Evolutionary conservation across 2,329 filamentous ascomycete species (phyloP).

Genomic region (Xylaria sp.): DNA sequence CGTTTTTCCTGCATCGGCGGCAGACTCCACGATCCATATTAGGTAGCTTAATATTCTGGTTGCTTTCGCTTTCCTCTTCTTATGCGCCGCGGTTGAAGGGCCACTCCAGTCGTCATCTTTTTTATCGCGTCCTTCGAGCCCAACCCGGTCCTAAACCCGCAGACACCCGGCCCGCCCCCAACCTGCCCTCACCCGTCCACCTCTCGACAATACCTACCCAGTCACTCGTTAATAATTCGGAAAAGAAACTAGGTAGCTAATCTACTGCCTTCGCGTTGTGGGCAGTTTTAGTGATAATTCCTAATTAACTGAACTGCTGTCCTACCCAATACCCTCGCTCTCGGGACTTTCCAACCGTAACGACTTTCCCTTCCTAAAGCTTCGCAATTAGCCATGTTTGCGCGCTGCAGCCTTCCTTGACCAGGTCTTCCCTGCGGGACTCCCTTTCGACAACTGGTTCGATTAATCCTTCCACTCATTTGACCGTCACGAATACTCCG

Average conservation of each 20-base stretch:
- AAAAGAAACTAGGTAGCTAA: slow-evolving; percentile 1
- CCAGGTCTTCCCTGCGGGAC: slow-evolving; percentile 19
- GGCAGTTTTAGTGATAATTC: slow-evolving; percentile 23
- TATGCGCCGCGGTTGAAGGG: not conserved
- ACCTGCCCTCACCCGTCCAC: not conserved
- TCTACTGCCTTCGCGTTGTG: slow-evolving; percentile 8
- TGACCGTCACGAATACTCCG: slow-evolving; percentile 19
- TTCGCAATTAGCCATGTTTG: slow-evolving; percentile 22
- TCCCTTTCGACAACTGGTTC: slow-evolving; percentile 9
- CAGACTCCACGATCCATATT: not conserved
- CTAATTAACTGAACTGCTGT: slow-evolving; percentile 12
- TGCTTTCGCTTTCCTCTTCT: not conserved
- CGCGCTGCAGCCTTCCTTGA: slow-evolving; percentile 23
- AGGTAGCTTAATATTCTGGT: not conserved
- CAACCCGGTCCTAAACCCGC: no score
- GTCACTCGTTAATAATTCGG: slow-evolving; percentile 5
- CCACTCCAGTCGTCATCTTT: no score
- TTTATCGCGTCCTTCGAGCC: no score
- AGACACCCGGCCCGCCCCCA: no score
- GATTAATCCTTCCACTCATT: slow-evolving; percentile 7
- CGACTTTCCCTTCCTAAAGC: slow-evolving; percentile 1
- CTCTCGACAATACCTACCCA: slow-evolving; percentile 1
- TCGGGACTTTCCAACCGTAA: not conserved
- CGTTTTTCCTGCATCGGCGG: not conserved
- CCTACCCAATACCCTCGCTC: not conserved